Evolutionary conservation across 148 eudicot species (phyloP).

Genomic region (Silene latifolia): DNA sequence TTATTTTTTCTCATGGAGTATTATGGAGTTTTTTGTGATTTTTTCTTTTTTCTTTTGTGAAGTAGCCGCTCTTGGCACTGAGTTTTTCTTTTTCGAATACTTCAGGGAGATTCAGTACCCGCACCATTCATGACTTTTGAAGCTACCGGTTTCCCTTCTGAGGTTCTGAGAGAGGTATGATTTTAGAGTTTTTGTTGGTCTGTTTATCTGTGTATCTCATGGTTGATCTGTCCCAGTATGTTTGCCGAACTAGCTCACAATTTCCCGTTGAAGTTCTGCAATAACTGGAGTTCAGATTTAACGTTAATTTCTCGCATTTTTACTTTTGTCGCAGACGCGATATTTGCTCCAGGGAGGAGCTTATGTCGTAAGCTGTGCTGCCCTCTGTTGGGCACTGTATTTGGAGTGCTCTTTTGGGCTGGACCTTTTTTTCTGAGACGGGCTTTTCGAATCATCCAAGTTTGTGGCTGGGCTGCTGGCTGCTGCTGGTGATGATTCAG

Average conservation of each 20-base stretch:
- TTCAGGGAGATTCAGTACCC: slow-evolving; percentile 75
- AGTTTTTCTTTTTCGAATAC: background rate
- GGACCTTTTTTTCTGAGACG: slow-evolving; percentile 61
- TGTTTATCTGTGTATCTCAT: slow-evolving; percentile 22
- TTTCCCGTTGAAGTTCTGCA: slow-evolving; percentile 38
- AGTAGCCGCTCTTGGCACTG: background rate
- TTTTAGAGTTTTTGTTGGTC: slow-evolving; percentile 9
- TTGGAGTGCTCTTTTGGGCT: slow-evolving; percentile 58
- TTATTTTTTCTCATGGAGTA: background rate
- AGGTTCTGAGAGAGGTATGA: slow-evolving; percentile 79
- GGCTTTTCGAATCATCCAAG: slow-evolving; percentile 78
- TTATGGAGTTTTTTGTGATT: background rate
- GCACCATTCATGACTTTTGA: slow-evolving; percentile 77
- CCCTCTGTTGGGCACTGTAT: slow-evolving; percentile 64
- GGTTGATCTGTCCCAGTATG: slow-evolving; percentile 27
- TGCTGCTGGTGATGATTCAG: slow-evolving; percentile 75
- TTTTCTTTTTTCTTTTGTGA: background rate
- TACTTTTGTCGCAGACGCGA: slow-evolving; percentile 97
- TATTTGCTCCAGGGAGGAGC: slow-evolving; percentile 99
- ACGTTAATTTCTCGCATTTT: slow-evolving; percentile 47
- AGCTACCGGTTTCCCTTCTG: slow-evolving; percentile 73
- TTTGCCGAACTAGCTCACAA: slow-evolving; percentile 27
- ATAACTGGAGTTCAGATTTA: slow-evolving; percentile 52
- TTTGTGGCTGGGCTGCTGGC: slow-evolving; percentile 59
- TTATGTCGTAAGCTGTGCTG: slow-evolving; percentile 94